These are phyloP conservation scores for Exophiala sp. DNA, from an alignment of 2,329 filamentous ascomycete species.

Conservation along the genomic window DNA sequence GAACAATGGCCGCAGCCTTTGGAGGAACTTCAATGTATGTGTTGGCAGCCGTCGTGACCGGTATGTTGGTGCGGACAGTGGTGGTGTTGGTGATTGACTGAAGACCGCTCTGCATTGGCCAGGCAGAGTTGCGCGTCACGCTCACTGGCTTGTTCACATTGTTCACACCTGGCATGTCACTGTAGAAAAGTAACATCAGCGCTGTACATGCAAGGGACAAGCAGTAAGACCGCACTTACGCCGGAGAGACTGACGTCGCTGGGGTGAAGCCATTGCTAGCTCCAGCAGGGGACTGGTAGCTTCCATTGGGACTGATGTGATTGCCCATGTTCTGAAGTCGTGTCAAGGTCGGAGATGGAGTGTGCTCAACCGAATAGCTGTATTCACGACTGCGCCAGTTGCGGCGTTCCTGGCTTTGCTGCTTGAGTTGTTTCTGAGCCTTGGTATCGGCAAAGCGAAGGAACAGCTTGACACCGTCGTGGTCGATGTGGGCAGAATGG, in stretches of 20 bases:
- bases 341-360: conserved; percentile 43
- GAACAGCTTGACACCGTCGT: conserved; percentile 79
- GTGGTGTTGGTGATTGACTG: conserved; percentile 41
- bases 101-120: conserved; percentile 38
- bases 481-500: conserved; percentile 72
- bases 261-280: conserved; percentile 44
- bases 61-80: conserved; percentile 19
- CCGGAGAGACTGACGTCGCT: conserved; percentile 47
- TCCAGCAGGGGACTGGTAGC: conserved; percentile 42
- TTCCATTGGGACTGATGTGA: conserved; percentile 43
- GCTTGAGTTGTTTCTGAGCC: conserved; percentile 93
- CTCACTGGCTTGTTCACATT: conserved; percentile 40
- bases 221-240: conserved; percentile 36
- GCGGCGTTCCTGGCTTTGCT: conserved; percentile 88
- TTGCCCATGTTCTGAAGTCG: conserved; percentile 39
- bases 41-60: conserved; percentile 27
- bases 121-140: conserved; percentile 34
- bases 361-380: conserved; percentile 56
- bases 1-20: conserved; percentile 35
- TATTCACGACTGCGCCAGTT: conserved; percentile 97
- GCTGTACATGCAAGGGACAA: background rate
- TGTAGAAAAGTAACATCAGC: conserved; percentile 31
- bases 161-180: conserved; percentile 39
- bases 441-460: conserved; percentile 97
- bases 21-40: conserved; percentile 34